phyloP scores from a whole-genome alignment of 2,329 filamentous ascomycete genomes.

The Arthrobotrys iridis region DNA sequence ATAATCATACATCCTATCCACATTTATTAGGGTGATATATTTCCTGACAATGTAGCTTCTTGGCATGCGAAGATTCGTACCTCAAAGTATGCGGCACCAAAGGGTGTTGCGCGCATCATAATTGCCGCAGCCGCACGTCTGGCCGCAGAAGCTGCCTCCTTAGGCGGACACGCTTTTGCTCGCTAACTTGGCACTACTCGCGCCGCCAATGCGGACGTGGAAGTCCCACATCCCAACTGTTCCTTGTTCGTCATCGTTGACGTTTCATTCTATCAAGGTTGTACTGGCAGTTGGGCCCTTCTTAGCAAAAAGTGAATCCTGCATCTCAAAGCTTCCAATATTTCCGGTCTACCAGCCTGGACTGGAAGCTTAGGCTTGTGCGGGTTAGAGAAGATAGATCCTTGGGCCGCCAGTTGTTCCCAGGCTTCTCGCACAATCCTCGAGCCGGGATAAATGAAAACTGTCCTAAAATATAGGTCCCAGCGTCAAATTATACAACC shows the following conservation, averaged over 20 bases:
- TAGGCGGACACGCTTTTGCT: constrained; percentile 63
- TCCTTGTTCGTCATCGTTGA: constrained; percentile 64
- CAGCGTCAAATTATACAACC: constrained; percentile 69
- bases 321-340: constrained; percentile 73
- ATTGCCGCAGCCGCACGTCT: constrained; percentile 61
- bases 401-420: constrained; percentile 61
- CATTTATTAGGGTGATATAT: too few relatives aligned
- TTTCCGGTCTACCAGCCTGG: constrained; percentile 72
- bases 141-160: constrained; percentile 58
- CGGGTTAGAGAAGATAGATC: constrained; percentile 68
- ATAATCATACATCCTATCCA: constrained; percentile 67
- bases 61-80: not conserved
- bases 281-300: constrained; percentile 73
- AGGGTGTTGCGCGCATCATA: constrained; percentile 60
- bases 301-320: constrained; percentile 76
- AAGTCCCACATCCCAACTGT: constrained; percentile 64
- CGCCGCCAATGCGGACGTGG: constrained; percentile 63
- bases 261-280: constrained; percentile 76
- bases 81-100: constrained; percentile 61
- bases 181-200: constrained; percentile 65
- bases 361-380: constrained; percentile 71
- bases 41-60: too few relatives aligned
- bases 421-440: constrained; percentile 62
- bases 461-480: constrained; percentile 68
- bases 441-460: constrained; percentile 63